Evolutionary conservation across 331 rosid genomes (phyloP), one percentile per base, ranked within the genome.

Genomic region (Pyracantha coccinea): DNA sequence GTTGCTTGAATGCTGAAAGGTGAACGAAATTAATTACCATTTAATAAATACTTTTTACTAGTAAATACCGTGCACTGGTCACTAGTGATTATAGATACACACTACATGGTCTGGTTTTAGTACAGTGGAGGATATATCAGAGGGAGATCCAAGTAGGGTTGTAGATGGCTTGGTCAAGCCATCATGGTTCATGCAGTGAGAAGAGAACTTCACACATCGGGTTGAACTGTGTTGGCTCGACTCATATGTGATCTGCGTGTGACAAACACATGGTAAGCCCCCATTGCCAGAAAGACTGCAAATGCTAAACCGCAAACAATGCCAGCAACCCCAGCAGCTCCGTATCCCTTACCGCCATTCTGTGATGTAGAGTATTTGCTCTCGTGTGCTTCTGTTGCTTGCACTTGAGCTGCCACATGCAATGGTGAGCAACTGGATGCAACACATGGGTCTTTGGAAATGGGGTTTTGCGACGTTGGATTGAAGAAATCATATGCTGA

Each of bases 401-500:
- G 84, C 10, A 86, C 88, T 66, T 89, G 87, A n/a, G 93, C 97
- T n/a, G 97, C 93, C 50, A 89, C 16, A 6, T 92, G 93, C 57
- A 95, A 29, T 4, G 97, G 97, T 20, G 97, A 87, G 75, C 97
- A 92, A 77, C 79, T 86, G 33, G 92, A 74, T 33, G 71, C 73
- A 66, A 47, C 61, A 66, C 98, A 91, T 12, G 90, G 87, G 38
- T 87, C 86, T 65, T 62, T 52, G 61, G 69, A 68, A 53, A 53
- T 84, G 4, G 89, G 82, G 35, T 85, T 79, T 33, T 24, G 33
- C n/a, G 74, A 74, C 72, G 73, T 84, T 31, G 99, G 96, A 59
- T 95, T 91, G 45, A 92, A 95, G 79, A 95, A 95, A 72, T 88
- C 81, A 44, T 95, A 95, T 12, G 93, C 89, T 20, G 90, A 87